Evolutionary conservation across 441 rosid species (phyloP).

Genomic region (Gossypium schwendimanii): DNA sequence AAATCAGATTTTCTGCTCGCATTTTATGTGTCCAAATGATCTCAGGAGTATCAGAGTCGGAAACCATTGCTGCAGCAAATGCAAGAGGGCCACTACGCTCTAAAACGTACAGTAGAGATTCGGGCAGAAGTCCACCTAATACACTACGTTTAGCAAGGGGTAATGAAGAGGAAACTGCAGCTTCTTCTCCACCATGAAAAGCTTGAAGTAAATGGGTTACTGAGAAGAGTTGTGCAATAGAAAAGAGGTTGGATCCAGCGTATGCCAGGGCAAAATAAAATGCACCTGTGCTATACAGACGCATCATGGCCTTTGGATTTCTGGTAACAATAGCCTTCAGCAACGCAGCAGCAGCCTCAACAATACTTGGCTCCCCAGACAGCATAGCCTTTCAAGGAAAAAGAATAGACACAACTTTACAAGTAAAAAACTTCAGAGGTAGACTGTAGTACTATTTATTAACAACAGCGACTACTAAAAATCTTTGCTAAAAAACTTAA

Average conservation of each 20-base stretch:
- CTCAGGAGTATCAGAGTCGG: constrained; percentile 99
- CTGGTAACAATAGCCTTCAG: constrained; percentile 92
- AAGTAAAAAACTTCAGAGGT: background rate
- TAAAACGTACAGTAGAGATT: constrained; percentile 87
- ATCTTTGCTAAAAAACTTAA: background rate
- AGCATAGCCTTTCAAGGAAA: constrained; percentile 60
- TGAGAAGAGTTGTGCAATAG: constrained; percentile 90
- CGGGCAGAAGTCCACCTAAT: constrained; percentile 98
- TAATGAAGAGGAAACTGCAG: constrained; percentile 93
- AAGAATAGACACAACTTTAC: background rate
- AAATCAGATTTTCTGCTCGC: constrained; percentile 97
- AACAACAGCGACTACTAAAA: background rate
- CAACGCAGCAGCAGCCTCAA: constrained; percentile 90
- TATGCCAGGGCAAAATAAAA: constrained; percentile 94
- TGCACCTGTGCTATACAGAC: constrained; percentile 91
- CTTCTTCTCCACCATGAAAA: constrained; percentile 99
- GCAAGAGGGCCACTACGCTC: constrained; percentile 98
- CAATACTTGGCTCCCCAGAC: constrained; percentile 94
- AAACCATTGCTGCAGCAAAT: constrained; percentile 98
- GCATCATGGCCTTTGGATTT: constrained; percentile 98
- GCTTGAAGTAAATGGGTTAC: constrained; percentile 98
- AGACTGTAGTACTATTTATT: background rate
- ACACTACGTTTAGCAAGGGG: constrained; percentile 97
- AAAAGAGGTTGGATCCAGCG: constrained; percentile 92
- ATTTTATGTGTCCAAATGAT: constrained; percentile 99